These are phyloP conservation scores for Ogataea haglerorum DNA, from an alignment of 805 yeast genomes.

Conservation along the genomic window DNA sequence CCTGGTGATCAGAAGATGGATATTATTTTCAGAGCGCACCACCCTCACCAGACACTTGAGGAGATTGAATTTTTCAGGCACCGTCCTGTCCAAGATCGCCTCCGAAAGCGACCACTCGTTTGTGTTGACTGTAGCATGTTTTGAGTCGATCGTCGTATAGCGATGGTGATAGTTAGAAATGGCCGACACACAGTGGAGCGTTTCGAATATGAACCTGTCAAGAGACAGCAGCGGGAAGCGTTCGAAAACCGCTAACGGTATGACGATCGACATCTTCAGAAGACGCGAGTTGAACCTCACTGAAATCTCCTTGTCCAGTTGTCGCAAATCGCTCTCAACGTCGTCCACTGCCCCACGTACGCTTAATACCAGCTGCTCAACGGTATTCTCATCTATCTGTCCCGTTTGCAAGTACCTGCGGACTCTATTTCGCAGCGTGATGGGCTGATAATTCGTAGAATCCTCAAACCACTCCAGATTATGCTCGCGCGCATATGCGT, in stretches of 20 bases:
- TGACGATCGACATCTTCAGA: slow-evolving; percentile 14
- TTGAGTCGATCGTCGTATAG: slow-evolving; percentile 23
- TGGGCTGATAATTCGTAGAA: slow-evolving; percentile 52
- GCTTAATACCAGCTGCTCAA: slow-evolving; percentile 12
- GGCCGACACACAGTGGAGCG: slow-evolving; percentile 23
- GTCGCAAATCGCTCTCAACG: slow-evolving; percentile 19
- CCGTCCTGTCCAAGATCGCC: neutral
- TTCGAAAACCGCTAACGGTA: slow-evolving; percentile 19
- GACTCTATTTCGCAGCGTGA: slow-evolving; percentile 58
- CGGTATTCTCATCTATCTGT: slow-evolving; percentile 6
- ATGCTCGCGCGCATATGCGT: slow-evolving; percentile 41
- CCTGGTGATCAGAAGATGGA: slow-evolving; percentile 6
- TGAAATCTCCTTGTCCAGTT: slow-evolving; percentile 10
- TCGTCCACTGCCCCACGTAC: slow-evolving; percentile 14
- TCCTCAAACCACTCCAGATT: slow-evolving; percentile 68
- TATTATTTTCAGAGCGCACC: neutral
- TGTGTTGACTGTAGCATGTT: slow-evolving; percentile 6
- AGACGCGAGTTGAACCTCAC: neutral
- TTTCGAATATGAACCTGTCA: slow-evolving; percentile 28
- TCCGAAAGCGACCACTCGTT: slow-evolving; percentile 10
- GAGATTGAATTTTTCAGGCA: slow-evolving; percentile 8
- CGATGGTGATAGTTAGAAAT: slow-evolving; percentile 22
- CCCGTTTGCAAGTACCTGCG: slow-evolving; percentile 33
- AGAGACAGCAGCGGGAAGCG: slow-evolving; percentile 21
- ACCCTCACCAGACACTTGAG: slow-evolving; percentile 10